Evolutionary conservation across 257 asterid species (phyloP).

Genomic region (Fraxinus excelsior): DNA sequence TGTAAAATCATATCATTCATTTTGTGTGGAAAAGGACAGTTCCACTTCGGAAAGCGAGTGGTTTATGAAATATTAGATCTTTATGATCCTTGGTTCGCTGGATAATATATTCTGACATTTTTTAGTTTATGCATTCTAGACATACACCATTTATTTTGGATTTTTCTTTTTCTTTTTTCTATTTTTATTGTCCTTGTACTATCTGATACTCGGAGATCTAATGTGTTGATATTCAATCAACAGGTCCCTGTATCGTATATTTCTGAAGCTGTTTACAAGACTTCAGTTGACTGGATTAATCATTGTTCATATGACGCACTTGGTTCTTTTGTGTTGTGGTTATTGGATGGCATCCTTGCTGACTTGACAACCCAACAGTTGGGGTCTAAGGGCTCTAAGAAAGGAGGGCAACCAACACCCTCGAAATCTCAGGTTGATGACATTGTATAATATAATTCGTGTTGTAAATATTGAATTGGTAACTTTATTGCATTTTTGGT

Average conservation of each 20-base stretch:
- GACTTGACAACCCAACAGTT: slow-evolving; percentile 58
- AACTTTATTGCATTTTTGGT: neutral
- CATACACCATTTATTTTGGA: neutral
- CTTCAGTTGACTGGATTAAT: slow-evolving; percentile 83
- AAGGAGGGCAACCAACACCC: slow-evolving; percentile 58
- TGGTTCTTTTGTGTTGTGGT: slow-evolving; percentile 71
- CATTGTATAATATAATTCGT: neutral
- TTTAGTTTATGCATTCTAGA: neutral
- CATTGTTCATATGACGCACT: slow-evolving; percentile 68
- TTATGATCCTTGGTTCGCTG: neutral
- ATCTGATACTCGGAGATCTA: neutral
- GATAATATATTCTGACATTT: neutral
- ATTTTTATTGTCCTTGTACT: neutral
- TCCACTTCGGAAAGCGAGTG: neutral
- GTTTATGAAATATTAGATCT: too few species aligned
- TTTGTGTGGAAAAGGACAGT: neutral
- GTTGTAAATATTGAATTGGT: neutral
- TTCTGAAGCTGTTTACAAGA: slow-evolving; percentile 67
- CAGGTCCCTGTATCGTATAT: slow-evolving; percentile 79
- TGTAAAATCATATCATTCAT: neutral
- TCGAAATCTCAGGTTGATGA: slow-evolving; percentile 79
- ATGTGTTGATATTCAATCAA: slow-evolving; percentile 5
- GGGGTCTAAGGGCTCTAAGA: slow-evolving; percentile 64
- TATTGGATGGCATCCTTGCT: slow-evolving; percentile 63
- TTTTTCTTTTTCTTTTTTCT: too few species aligned